These are phyloP conservation scores for Aspergillus sclerotioniger DNA, from an alignment of 495 filamentous ascomycete genomes.

Conservation along the genomic window DNA sequence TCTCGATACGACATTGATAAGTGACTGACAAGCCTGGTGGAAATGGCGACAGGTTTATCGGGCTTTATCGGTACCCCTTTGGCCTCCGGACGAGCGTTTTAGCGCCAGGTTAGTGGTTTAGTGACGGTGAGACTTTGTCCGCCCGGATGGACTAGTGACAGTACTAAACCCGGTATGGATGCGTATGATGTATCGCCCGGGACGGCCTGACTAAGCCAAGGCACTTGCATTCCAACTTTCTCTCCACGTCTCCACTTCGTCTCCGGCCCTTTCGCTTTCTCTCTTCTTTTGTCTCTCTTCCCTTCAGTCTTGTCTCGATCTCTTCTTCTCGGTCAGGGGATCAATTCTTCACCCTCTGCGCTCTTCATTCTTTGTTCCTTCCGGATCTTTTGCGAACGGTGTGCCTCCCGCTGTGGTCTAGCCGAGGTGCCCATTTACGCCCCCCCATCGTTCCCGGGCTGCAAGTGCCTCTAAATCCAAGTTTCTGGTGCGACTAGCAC, in stretches of 20 bases:
- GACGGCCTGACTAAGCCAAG: neutral
- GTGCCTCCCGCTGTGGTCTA: neutral
- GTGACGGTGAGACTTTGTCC: no score
- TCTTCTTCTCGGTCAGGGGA: constrained; percentile 1
- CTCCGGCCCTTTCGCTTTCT: constrained; percentile 11
- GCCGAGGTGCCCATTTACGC: constrained; percentile 15
- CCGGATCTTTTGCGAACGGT: neutral
- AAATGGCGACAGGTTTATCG: no score
- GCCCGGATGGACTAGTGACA: neutral
- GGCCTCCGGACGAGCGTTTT: no score
- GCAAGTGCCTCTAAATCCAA: constrained; percentile 21
- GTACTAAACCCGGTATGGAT: neutral
- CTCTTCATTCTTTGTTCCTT: constrained; percentile 15
- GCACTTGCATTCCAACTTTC: constrained; percentile 13
- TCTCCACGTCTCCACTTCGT: constrained; percentile 16
- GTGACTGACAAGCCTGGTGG: no score
- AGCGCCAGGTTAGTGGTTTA: no score
- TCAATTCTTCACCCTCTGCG: constrained; percentile 11
- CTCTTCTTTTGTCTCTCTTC: constrained; percentile 12
- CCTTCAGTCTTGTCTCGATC: neutral
- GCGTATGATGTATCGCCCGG: neutral
- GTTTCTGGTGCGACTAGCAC: constrained; percentile 11
- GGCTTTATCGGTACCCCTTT: no score
- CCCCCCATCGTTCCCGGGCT: constrained; percentile 26
- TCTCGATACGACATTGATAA: no score